phyloP scores from a whole-genome alignment of 441 rosid species.

The Populus hybrid region DNA sequence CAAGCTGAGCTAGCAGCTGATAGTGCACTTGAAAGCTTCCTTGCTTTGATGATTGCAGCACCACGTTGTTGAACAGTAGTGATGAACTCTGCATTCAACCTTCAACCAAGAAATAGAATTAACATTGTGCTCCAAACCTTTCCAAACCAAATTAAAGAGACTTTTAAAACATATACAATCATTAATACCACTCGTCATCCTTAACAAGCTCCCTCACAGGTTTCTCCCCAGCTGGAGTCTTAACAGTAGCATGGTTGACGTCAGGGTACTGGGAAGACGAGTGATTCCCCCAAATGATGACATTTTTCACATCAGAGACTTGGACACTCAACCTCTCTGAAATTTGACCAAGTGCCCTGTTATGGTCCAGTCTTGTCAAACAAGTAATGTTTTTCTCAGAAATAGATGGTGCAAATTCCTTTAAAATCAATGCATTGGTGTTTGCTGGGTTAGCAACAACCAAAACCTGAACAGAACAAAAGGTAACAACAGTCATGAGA shows the following conservation, averaged over 20 bases:
- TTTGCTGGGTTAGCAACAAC: slow-evolving; percentile 97
- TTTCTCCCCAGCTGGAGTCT: slow-evolving; percentile 59
- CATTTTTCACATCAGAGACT: slow-evolving; percentile 80
- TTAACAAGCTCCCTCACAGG: slow-evolving; percentile 74
- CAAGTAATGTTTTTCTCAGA: slow-evolving; percentile 81
- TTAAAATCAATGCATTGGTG: slow-evolving; percentile 82
- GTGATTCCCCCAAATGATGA: slow-evolving; percentile 93
- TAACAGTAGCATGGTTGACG: slow-evolving; percentile 83
- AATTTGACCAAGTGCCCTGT: slow-evolving; percentile 92
- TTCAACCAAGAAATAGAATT: slow-evolving; percentile 21
- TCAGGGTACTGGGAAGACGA: slow-evolving; percentile 86
- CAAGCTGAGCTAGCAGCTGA: slow-evolving; percentile 96
- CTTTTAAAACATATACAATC: neutral
- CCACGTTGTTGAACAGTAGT: slow-evolving; percentile 83
- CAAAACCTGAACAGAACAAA: slow-evolving; percentile 47
- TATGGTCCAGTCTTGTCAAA: slow-evolving; percentile 84
- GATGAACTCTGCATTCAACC: slow-evolving; percentile 78
- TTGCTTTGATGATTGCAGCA: slow-evolving; percentile 87
- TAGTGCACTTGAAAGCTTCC: slow-evolving; percentile 76
- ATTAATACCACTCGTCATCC: slow-evolving; percentile 62
- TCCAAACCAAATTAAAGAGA: neutral
- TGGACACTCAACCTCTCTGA: slow-evolving; percentile 71
- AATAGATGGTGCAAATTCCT: slow-evolving; percentile 90
- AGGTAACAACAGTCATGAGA: slow-evolving; percentile 8
- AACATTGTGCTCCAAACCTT: neutral